These are phyloP conservation scores for Keithomyces neogunnii DNA, from an alignment of 2,329 filamentous ascomycete genomes.

Conservation along the genomic window DNA sequence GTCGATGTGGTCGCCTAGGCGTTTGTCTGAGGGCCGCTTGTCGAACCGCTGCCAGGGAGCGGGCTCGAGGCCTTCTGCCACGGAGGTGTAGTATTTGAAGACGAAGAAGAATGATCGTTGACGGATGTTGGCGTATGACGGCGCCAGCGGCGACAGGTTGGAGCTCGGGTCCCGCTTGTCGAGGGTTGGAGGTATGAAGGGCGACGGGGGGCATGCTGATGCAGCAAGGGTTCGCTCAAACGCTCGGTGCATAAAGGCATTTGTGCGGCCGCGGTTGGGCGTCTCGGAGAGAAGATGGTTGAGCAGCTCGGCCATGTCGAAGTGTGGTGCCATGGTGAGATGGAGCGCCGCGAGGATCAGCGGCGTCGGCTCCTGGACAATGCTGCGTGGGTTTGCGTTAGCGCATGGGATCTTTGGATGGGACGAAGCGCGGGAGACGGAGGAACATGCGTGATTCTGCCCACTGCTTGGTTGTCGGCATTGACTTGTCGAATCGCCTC, in stretches of 20 bases:
- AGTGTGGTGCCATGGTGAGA: slow-evolving; percentile 45
- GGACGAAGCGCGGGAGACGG: neutral
- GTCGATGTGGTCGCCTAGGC: slow-evolving; percentile 42
- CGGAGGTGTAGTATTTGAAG: slow-evolving; percentile 57
- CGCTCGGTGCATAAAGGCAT: slow-evolving; percentile 42
- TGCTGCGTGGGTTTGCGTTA: slow-evolving; percentile 24
- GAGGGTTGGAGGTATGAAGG: slow-evolving; percentile 8
- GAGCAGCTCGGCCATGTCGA: slow-evolving; percentile 56
- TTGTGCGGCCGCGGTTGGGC: slow-evolving; percentile 32
- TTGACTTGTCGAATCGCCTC: slow-evolving; percentile 31
- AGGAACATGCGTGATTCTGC: slow-evolving; percentile 44
- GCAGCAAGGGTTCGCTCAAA: slow-evolving; percentile 23
- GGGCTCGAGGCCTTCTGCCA: slow-evolving; percentile 45
- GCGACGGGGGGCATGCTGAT: slow-evolving; percentile 10
- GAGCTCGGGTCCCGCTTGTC: slow-evolving; percentile 1
- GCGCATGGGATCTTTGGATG: too few relatives aligned
- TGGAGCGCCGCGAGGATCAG: slow-evolving; percentile 52
- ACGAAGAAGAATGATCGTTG: slow-evolving; percentile 53
- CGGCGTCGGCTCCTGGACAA: slow-evolving; percentile 52
- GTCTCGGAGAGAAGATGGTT: slow-evolving; percentile 42
- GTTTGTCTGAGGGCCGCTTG: slow-evolving; percentile 28
- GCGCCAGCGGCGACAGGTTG: slow-evolving; percentile 9
- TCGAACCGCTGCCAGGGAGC: slow-evolving; percentile 53
- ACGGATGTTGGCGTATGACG: slow-evolving; percentile 25
- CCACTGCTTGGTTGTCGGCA: slow-evolving; percentile 32